Conservation (phyloP, 129 eudicot genomes). For the Heracleum sosnowskyi region DNA sequence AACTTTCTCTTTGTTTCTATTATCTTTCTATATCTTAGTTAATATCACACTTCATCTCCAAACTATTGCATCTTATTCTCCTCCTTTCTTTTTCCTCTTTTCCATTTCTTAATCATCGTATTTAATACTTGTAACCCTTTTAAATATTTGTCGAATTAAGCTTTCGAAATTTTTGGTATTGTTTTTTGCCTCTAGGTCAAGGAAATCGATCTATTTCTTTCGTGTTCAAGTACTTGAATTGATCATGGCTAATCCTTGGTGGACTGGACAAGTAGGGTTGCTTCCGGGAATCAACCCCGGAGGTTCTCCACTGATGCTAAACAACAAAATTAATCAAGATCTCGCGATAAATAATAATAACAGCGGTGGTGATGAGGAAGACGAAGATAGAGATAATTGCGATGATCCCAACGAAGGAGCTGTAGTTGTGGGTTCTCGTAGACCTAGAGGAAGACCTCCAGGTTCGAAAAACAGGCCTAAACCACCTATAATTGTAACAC, state of each 20-base stretch:
- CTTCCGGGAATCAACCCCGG: conserved; percentile 17
- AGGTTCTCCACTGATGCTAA: conserved; percentile 2
- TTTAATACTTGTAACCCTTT: neutral
- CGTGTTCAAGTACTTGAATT: neutral
- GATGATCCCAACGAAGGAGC: conserved; percentile 42
- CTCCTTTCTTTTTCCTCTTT: neutral
- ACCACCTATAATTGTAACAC: conserved; percentile 42
- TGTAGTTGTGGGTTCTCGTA: conserved; percentile 27
- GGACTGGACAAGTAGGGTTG: conserved; percentile 27
- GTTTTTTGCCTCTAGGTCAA: conserved; percentile 1
- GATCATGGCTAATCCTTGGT: conserved; percentile 34
- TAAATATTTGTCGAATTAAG: neutral
- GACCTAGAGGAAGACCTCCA: conserved; percentile 44
- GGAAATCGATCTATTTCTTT: neutral
- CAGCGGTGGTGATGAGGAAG: conserved; percentile 14
- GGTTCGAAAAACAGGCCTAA: conserved; percentile 41
- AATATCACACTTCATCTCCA: neutral
- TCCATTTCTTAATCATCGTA: neutral
- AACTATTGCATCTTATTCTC: conserved; percentile 11
- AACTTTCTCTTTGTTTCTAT: neutral
- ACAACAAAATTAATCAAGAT: conserved; percentile 7
- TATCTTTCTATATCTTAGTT: neutral
- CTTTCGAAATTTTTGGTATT: neutral
- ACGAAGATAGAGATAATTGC: conserved; percentile 18
- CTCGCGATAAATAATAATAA: conserved; percentile 2